A percentile compares a stretch with the other conserved stretches of the same genome.
Evolutionary conservation across 768 basidiomycete genomes (phyloP).

Genomic region (Russula dissimulans): DNA sequence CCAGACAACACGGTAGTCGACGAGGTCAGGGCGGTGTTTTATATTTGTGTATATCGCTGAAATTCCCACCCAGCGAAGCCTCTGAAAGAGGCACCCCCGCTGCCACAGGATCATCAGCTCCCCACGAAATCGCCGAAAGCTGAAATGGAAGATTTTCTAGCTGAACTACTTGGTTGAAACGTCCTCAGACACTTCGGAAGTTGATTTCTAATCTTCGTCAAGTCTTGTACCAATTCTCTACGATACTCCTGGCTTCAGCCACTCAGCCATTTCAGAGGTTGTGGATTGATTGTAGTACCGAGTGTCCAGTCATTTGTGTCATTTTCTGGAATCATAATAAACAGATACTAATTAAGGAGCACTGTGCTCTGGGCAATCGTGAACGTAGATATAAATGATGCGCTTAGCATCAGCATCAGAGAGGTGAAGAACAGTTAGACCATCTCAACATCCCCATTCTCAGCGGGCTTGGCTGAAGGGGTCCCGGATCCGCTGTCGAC

Average conservation of each 20-base stretch:
- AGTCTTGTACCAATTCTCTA: no score
- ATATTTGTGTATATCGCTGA: neutral
- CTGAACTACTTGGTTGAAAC: constrained; percentile 46
- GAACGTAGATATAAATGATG: neutral
- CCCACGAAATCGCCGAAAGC: constrained; percentile 37
- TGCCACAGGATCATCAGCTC: constrained; percentile 33
- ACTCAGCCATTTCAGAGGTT: neutral
- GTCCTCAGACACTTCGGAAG: neutral
- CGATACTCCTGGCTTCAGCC: neutral
- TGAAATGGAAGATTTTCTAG: constrained; percentile 65
- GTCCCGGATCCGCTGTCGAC: constrained; percentile 29
- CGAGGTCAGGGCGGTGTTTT: neutral
- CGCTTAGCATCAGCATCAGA: neutral
- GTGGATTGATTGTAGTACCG: neutral
- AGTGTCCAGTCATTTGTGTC: no score
- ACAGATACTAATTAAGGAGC: neutral
- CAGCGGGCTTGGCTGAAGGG: neutral
- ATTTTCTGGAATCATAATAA: neutral
- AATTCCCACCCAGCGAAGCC: constrained; percentile 24
- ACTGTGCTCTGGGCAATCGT: neutral
- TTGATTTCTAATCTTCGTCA: neutral
- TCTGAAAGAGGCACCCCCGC: constrained; percentile 42
- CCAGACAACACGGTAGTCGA: constrained; percentile 12
- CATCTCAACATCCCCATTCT: constrained; percentile 13
- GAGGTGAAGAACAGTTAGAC: neutral